A percentile compares a stretch with the other conserved stretches of the same genome.
Evolutionary conservation across 768 basidiomycete genomes (phyloP).

Genomic region (Tricholoma matsutake): DNA sequence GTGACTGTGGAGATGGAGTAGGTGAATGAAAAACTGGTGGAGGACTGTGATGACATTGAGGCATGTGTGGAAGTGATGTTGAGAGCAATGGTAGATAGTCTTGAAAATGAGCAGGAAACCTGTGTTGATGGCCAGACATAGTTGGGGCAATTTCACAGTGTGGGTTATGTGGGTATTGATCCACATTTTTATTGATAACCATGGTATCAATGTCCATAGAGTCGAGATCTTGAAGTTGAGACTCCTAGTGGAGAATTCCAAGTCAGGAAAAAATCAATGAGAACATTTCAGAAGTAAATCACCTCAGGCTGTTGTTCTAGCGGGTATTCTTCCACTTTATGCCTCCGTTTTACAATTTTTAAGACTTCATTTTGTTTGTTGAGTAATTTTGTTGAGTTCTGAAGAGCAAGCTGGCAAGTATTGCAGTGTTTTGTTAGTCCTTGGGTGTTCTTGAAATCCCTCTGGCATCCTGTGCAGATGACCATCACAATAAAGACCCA

Average conservation of each 20-base stretch:
- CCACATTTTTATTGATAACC: background rate
- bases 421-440: too few relatives aligned
- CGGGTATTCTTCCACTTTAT: too few relatives aligned
- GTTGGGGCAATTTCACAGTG: background rate
- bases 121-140: background rate
- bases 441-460: too few relatives aligned
- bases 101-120: background rate
- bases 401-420: background rate
- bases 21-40: background rate
- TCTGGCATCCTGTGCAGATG: too few relatives aligned
- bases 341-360: too few relatives aligned
- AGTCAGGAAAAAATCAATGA: too few relatives aligned
- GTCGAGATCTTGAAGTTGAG: background rate
- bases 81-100: background rate
- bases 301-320: too few relatives aligned
- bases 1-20: background rate
- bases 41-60: background rate
- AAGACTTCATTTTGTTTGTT: background rate
- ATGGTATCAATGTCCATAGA: background rate
- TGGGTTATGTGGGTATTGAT: too few relatives aligned
- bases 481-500: too few relatives aligned
- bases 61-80: background rate
- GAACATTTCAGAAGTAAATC: too few relatives aligned
- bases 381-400: background rate
- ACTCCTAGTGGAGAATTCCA: background rate